phyloP scores from a whole-genome alignment of 164 flowering plant species.

The Vitis riparia region DNA sequence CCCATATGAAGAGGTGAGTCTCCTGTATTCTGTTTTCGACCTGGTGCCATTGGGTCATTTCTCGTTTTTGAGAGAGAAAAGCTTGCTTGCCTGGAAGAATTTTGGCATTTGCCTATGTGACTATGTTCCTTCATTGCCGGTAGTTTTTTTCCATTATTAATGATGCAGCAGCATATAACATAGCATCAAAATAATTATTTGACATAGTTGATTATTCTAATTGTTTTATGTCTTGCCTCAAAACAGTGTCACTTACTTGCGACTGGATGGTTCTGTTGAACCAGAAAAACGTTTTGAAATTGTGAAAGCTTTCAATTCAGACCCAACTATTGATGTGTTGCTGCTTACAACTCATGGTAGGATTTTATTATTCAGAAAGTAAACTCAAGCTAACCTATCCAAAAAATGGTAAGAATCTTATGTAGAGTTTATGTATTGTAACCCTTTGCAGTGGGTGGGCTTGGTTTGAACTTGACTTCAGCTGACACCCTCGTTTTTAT shows the following conservation, averaged over 20 bases:
- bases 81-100: no score
- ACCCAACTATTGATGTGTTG: conserved; percentile 94
- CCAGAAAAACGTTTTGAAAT: conserved; percentile 95
- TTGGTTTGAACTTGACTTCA: conserved; percentile 95
- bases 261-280: conserved; percentile 95
- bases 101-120: no score
- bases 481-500: conserved; percentile 96
- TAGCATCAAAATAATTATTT: background rate
- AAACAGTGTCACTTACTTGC: conserved; percentile 85
- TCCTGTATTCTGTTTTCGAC: background rate
- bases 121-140: no score
- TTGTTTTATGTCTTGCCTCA: conserved; percentile 8
- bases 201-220: background rate
- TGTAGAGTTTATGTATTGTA: background rate
- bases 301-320: conserved; percentile 95
- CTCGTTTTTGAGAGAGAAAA: background rate
- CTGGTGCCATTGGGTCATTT: background rate
- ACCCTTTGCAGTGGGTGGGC: conserved; percentile 87
- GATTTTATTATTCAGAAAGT: conserved; percentile 4
- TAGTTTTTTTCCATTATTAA: no score
- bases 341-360: conserved; percentile 97
- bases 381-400: background rate
- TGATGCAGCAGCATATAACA: no score
- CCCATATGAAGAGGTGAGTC: conserved; percentile 82
- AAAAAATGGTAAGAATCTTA: no score